A percentile compares a stretch with the other conserved stretches of the same genome.
phyloP scores from a whole-genome alignment of 768 basidiomycete genomes.

The Leccinum subtestaceum region DNA sequence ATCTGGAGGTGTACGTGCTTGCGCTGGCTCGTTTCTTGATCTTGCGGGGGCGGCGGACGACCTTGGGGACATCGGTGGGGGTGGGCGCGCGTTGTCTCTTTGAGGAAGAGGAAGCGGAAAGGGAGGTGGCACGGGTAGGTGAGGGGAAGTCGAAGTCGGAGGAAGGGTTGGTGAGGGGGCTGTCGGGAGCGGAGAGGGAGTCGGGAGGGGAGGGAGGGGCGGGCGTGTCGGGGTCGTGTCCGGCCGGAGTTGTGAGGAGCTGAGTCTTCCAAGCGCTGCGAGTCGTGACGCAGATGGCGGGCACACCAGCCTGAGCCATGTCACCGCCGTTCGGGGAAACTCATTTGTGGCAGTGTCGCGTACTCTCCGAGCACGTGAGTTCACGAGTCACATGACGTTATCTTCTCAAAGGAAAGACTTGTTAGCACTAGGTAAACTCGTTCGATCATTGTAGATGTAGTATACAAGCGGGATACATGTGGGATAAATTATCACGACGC shows the following conservation, averaged over 20 bases:
- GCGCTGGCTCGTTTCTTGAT: constrained; percentile 25
- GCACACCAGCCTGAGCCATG: constrained; percentile 11
- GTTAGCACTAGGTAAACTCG: no score
- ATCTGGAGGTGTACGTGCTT: constrained; percentile 27
- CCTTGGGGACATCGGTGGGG: constrained; percentile 1
- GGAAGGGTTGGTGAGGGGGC: constrained; percentile 22
- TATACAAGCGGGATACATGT: no score
- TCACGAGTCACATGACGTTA: not conserved
- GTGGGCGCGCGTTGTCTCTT: constrained; percentile 23
- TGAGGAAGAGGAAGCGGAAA: constrained; percentile 25
- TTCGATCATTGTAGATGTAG: no score
- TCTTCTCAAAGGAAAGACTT: no score
- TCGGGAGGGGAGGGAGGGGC: constrained; percentile 19
- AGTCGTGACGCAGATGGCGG: constrained; percentile 29
- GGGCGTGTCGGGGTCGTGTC: constrained; percentile 9
- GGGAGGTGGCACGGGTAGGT: constrained; percentile 19
- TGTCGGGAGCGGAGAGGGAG: constrained; percentile 14
- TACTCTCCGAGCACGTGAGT: constrained; percentile 7
- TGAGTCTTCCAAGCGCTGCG: constrained; percentile 30
- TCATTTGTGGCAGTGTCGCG: constrained; percentile 24
- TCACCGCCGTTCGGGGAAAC: not conserved
- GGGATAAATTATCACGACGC: not conserved
- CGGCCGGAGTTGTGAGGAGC: not conserved
- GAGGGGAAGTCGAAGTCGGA: constrained; percentile 18
- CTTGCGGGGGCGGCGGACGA: constrained; percentile 16